Conservation (phyloP, 352 stramenopile species). For the Phytophthora chlamydospora region DNA sequence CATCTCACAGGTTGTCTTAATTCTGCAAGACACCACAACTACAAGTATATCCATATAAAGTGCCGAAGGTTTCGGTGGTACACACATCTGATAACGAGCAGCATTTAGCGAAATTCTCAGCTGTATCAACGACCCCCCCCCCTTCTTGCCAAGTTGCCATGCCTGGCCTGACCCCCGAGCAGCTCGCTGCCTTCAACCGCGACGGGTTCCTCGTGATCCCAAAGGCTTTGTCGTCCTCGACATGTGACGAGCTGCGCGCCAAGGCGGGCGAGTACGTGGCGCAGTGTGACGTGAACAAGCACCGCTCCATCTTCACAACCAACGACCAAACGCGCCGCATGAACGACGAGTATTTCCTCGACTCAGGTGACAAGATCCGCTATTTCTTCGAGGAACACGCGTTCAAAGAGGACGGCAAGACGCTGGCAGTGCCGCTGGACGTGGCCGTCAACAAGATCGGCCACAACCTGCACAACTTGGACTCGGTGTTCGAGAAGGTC, state of each 20-base stretch:
- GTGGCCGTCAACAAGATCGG: conserved; percentile 96
- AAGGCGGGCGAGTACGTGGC: conserved; percentile 57
- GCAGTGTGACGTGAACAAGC: conserved; percentile 63
- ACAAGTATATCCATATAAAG: conserved; percentile 9
- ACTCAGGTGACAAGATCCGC: conserved; percentile 90
- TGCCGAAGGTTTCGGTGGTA: conserved; percentile 22
- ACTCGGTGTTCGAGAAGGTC: conserved; percentile 87
- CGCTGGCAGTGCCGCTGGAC: conserved; percentile 66
- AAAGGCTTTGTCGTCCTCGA: conserved; percentile 41
- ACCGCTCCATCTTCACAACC: conserved; percentile 86
- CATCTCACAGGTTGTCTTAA: background rate
- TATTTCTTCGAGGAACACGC: conserved; percentile 95
- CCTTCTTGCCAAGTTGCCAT: conserved; percentile 8
- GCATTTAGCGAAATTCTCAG: background rate
- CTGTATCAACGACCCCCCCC: background rate
- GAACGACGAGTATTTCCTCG: conserved; percentile 95
- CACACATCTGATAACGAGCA: conserved; percentile 20
- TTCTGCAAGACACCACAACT: no score
- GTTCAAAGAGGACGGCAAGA: conserved; percentile 68
- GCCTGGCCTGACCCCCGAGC: conserved; percentile 54
- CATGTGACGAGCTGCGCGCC: conserved; percentile 64
- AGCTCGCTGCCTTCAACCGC: conserved; percentile 63
- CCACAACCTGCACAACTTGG: conserved; percentile 94
- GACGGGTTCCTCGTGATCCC: conserved; percentile 77
- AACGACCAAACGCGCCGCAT: conserved; percentile 83